Percentiles rank a stretch among this genome's conserved stretches.
Evolutionary conservation across 345 rosid species (phyloP).

Genomic region (Laguncularia racemosa): DNA sequence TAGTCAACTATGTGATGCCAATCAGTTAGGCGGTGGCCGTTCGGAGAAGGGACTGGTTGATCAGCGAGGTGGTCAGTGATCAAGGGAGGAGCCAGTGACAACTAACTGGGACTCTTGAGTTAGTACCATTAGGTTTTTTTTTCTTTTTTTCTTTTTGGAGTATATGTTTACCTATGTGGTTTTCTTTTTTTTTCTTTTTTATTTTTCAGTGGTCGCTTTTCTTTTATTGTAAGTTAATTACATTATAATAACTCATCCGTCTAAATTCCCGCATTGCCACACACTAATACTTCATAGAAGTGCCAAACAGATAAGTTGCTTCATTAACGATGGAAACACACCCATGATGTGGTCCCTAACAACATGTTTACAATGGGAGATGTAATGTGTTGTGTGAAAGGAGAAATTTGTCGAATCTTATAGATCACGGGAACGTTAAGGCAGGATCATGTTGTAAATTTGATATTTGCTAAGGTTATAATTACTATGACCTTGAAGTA

Average conservation of each 20-base stretch:
- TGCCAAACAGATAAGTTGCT: background rate
- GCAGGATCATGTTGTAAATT: slow-evolving; percentile 36
- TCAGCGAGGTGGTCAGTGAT: too few species aligned
- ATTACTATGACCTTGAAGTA: background rate
- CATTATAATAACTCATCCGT: background rate
- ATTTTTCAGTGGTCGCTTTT: background rate
- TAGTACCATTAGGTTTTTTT: too few species aligned
- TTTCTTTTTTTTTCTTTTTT: background rate
- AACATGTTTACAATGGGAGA: slow-evolving; percentile 13
- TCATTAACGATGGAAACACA: slow-evolving; percentile 6
- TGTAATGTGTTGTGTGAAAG: slow-evolving; percentile 20
- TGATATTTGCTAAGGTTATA: background rate
- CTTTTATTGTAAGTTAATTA: background rate
- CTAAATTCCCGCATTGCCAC: too few species aligned
- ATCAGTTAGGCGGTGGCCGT: too few species aligned
- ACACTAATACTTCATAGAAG: too few species aligned
- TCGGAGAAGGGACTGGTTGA: too few species aligned
- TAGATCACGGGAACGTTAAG: slow-evolving; percentile 35
- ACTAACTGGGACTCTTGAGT: too few species aligned
- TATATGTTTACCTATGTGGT: background rate
- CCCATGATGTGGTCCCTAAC: slow-evolving; percentile 35
- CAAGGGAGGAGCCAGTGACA: too few species aligned
- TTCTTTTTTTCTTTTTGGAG: too few species aligned
- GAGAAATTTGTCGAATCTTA: slow-evolving; percentile 5
- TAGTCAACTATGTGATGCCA: too few species aligned